Evolutionary conservation across 345 rosid genomes (phyloP).

Genomic region (Eucalyptus cloeziana): DNA sequence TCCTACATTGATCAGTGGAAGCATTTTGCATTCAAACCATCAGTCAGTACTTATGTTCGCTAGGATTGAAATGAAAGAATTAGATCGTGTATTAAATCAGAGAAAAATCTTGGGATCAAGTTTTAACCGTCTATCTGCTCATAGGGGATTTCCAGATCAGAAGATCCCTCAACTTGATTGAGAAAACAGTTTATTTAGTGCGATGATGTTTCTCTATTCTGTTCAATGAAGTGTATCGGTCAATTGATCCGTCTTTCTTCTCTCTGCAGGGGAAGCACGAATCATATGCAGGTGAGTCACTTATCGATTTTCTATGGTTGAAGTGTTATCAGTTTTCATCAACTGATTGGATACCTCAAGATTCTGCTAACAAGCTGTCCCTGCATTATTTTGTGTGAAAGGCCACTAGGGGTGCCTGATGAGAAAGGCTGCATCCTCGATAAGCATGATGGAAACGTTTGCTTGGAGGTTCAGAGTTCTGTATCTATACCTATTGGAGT

Average conservation of each 20-base stretch:
- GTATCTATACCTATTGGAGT: slow-evolving; percentile 38
- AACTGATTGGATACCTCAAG: neutral
- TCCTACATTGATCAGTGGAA: neutral
- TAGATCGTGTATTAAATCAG: neutral
- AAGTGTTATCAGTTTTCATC: neutral
- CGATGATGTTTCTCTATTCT: neutral
- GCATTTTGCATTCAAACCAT: neutral
- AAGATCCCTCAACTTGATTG: neutral
- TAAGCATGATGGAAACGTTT: slow-evolving; percentile 5
- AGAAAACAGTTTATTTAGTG: neutral
- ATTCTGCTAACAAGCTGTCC: neutral
- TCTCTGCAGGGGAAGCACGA: slow-evolving; percentile 44
- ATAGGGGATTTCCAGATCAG: neutral
- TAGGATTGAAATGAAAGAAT: neutral
- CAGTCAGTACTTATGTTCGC: neutral
- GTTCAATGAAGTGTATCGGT: neutral
- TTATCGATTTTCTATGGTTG: neutral
- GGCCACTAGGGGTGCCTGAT: slow-evolving; percentile 29
- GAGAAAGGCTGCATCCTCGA: slow-evolving; percentile 32
- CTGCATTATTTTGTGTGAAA: slow-evolving; percentile 5
- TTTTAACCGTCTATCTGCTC: neutral
- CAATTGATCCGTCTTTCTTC: neutral
- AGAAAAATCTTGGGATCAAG: neutral
- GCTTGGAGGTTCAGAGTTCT: slow-evolving; percentile 27
- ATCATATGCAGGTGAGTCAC: slow-evolving; percentile 54